These are phyloP conservation scores for Yamadazyma diddensiae DNA, from an alignment of 1,139 yeast genomes.

Conservation along the genomic window DNA sequence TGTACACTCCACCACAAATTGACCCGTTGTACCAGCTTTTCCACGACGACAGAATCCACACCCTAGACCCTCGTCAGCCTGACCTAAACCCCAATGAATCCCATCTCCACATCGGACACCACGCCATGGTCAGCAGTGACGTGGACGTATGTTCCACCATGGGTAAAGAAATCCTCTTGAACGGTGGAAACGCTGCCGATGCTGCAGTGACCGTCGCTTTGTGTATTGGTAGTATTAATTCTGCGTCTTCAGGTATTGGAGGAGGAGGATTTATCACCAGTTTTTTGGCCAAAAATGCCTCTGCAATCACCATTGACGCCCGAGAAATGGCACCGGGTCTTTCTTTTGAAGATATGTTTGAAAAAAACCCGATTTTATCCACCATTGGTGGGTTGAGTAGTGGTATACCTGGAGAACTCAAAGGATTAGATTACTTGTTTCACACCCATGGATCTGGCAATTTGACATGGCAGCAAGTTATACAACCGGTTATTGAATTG, in stretches of 20 bases:
- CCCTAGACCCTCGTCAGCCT: not conserved
- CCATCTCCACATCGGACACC: conserved; percentile 28
- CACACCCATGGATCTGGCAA: conserved; percentile 65
- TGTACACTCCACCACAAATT: too few relatives aligned
- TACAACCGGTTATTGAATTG: conserved; percentile 71
- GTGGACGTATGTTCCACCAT: conserved; percentile 66
- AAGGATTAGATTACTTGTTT: conserved; percentile 68
- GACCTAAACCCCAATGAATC: conserved; percentile 25
- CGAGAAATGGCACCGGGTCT: conserved; percentile 79
- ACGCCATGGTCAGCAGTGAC: conserved; percentile 78
- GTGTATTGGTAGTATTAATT: conserved; percentile 81
- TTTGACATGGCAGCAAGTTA: conserved; percentile 66
- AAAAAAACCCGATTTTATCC: conserved; percentile 41
- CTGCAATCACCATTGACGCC: conserved; percentile 71
- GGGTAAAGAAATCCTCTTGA: conserved; percentile 58
- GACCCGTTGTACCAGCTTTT: not conserved
- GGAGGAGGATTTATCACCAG: conserved; percentile 84
- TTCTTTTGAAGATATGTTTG: conserved; percentile 67
- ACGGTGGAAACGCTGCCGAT: conserved; percentile 83
- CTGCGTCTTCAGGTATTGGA: conserved; percentile 88
- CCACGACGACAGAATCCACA: conserved; percentile 1
- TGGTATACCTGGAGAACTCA: conserved; percentile 87
- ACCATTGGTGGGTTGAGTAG: conserved; percentile 81
- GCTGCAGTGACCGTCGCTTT: conserved; percentile 88
- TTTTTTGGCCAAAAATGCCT: conserved; percentile 35